phyloP scores from a whole-genome alignment of 2,329 filamentous ascomycete genomes.

The Paecilomyces niveus region DNA sequence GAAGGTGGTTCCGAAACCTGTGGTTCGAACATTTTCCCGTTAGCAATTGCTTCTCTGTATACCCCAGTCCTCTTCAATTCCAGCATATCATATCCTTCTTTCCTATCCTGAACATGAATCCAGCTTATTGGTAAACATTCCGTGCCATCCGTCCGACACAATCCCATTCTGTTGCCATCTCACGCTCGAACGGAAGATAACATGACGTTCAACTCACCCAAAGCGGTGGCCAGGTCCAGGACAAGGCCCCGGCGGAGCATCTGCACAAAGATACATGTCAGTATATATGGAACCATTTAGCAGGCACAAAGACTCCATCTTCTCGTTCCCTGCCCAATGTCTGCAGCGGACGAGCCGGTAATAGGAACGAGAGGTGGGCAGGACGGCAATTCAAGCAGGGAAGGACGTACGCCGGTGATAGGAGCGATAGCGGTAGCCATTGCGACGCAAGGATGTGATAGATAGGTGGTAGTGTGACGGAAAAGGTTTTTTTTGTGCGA shows the following conservation, averaged over 20 bases:
- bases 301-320: not conserved
- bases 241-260: conserved; percentile 61
- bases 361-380: not conserved
- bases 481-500: not conserved
- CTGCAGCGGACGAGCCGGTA: not conserved
- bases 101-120: not conserved
- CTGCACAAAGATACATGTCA: conserved; percentile 27
- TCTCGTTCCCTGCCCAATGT: not conserved
- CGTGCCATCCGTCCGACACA: not conserved
- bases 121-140: not conserved
- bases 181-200: not conserved
- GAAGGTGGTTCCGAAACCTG: conserved; percentile 55
- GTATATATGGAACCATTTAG: not conserved
- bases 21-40: not conserved
- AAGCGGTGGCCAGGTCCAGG: conserved; percentile 58
- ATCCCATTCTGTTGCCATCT: conserved; percentile 2
- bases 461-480: not conserved
- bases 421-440: conserved; percentile 38
- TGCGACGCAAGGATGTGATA: conserved; percentile 15
- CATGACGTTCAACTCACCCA: conserved; percentile 45
- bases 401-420: conserved; percentile 41
- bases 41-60: not conserved
- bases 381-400: not conserved
- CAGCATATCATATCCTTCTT: not conserved
- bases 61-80: not conserved